phyloP scores from a whole-genome alignment of 768 basidiomycete species.

The Punctularia strigosozonata region DNA sequence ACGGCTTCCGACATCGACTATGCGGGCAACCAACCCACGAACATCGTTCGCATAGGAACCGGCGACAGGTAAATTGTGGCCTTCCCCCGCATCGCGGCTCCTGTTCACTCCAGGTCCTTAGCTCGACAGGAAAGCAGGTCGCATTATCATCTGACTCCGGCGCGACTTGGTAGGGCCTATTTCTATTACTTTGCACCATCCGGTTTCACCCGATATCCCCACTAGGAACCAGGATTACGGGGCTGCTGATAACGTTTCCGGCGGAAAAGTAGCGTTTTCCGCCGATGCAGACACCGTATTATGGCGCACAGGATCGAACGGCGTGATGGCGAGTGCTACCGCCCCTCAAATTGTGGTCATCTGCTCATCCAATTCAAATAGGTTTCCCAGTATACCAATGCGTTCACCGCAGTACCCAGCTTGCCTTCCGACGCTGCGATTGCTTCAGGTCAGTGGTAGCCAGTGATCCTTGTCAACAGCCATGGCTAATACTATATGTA shows the following conservation, averaged over 20 bases:
- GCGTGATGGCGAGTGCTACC: too few relatives aligned
- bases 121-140: conserved; percentile 38
- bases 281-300: conserved; percentile 47
- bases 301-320: conserved; percentile 38
- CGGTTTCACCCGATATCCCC: not conserved
- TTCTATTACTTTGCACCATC: not conserved
- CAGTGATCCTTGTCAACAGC: too few relatives aligned
- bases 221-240: conserved; percentile 39
- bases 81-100: conserved; percentile 2
- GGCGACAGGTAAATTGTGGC: conserved; percentile 24
- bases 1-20: conserved; percentile 39
- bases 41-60: conserved; percentile 42
- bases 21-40: conserved; percentile 37
- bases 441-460: too few relatives aligned
- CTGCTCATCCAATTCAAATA: too few relatives aligned
- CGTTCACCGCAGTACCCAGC: conserved; percentile 37
- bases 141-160: conserved; percentile 46
- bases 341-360: too few relatives aligned
- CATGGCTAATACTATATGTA: too few relatives aligned
- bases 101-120: conserved; percentile 6
- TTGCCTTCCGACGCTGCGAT: conserved; percentile 44
- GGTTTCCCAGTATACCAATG: conserved; percentile 37
- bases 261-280: conserved; percentile 26
- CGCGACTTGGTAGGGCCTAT: conserved; percentile 29
- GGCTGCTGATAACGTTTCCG: conserved; percentile 32